These are phyloP conservation scores for Rhodotorula glutinis DNA, from an alignment of 1,284 basidiomycete species.

Conservation along the genomic window DNA sequence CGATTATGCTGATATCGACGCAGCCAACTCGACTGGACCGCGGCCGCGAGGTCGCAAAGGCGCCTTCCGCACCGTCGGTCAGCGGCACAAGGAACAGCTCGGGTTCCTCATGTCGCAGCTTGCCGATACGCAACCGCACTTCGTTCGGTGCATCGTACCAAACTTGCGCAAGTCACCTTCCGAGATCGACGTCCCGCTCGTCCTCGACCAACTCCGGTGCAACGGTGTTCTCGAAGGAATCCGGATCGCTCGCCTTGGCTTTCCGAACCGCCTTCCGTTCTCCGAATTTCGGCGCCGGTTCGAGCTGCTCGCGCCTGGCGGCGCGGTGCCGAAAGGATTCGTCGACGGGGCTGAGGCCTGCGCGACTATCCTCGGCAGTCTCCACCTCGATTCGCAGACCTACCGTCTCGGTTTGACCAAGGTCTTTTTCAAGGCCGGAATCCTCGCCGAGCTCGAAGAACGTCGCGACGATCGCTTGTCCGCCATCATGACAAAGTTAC, in stretches of 20 bases:
- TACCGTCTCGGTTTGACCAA: conserved; percentile 96
- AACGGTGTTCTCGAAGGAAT: conserved; percentile 99
- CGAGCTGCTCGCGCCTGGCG: conserved; percentile 88
- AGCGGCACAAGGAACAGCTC: conserved; percentile 95
- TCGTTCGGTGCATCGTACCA: conserved; percentile 97
- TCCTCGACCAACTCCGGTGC: conserved; percentile 93
- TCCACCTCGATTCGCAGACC: conserved; percentile 78
- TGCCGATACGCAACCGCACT: conserved; percentile 93
- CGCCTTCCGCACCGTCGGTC: conserved; percentile 92
- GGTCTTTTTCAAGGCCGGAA: conserved; percentile 99
- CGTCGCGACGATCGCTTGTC: conserved; percentile 79
- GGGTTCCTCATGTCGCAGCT: conserved; percentile 88
- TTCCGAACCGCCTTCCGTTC: conserved; percentile 94
- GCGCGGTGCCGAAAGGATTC: conserved; percentile 78
- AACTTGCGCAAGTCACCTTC: conserved; percentile 90
- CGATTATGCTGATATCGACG: conserved; percentile 62
- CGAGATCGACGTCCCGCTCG: conserved; percentile 86
- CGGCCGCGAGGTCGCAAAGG: conserved; percentile 82
- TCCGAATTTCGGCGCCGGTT: conserved; percentile 97
- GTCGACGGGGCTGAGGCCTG: conserved; percentile 97
- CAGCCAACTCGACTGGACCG: conserved; percentile 52
- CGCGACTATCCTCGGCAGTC: conserved; percentile 82
- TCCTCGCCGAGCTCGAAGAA: conserved; percentile 96
- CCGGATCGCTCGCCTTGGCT: conserved; percentile 93
- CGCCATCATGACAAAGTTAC: conserved; percentile 84